Evolutionary conservation across 2,329 filamentous ascomycete species (phyloP).

Genomic region (Colletotrichum tropicale): DNA sequence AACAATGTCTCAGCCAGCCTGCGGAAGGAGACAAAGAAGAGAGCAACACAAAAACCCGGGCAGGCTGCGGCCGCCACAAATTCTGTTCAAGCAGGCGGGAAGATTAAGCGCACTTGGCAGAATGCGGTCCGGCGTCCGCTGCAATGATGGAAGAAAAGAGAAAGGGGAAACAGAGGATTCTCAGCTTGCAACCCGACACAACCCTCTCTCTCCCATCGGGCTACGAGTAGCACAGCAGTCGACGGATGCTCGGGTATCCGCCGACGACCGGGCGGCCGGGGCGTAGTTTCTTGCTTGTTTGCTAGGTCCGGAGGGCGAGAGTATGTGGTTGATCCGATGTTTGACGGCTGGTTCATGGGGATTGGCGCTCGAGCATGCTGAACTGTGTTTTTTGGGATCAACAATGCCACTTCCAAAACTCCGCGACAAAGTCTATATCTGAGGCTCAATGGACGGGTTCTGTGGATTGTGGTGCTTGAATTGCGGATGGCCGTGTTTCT

Average conservation of each 20-base stretch:
- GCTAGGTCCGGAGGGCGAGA: not conserved
- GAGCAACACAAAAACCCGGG: not conserved
- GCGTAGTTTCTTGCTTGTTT: not conserved
- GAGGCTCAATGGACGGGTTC: not conserved
- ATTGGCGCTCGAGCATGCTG: not conserved
- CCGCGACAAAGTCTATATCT: not conserved
- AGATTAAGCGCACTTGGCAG: not conserved
- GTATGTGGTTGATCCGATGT: not conserved
- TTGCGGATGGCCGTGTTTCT: not conserved
- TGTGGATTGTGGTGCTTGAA: not conserved
- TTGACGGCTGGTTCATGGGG: not conserved
- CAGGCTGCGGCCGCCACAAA: not conserved
- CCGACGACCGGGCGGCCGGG: not conserved
- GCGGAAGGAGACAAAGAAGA: not conserved
- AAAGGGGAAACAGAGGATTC: not conserved
- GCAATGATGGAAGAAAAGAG: not conserved
- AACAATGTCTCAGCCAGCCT: not conserved
- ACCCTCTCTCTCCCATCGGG: not conserved
- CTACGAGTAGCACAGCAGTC: not conserved
- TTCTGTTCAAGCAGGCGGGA: not conserved
- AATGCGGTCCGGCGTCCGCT: not conserved
- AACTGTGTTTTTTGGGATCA: not conserved
- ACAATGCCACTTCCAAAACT: not conserved
- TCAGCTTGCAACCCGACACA: not conserved
- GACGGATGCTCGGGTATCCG: not conserved